Evolutionary conservation across 2,329 filamentous ascomycete genomes (phyloP).

Genomic region (Hypoxylon sp.): DNA sequence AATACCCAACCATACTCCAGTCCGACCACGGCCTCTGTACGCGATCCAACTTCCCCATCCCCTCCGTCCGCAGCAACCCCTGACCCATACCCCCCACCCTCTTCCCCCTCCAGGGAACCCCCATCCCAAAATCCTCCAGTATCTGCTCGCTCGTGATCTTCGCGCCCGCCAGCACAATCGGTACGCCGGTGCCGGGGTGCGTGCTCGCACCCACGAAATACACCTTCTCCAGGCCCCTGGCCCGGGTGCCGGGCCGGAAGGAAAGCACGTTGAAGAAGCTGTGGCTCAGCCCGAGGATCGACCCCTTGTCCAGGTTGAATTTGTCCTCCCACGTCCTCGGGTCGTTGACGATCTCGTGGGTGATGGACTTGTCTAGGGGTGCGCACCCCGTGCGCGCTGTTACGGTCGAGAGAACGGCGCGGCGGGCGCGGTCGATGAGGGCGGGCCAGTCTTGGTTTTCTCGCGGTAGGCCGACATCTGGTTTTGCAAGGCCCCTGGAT

Average conservation of each 20-base stretch:
- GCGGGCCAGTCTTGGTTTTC: conserved; percentile 72
- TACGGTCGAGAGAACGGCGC: conserved; percentile 73
- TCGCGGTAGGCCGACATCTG: conserved; percentile 46
- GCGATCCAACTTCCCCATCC: conserved; percentile 41
- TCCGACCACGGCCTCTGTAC: conserved; percentile 33
- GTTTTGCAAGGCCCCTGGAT: conserved; percentile 56
- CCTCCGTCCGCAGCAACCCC: conserved; percentile 36
- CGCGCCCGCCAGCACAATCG: conserved; percentile 78
- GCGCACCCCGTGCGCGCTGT: conserved; percentile 70
- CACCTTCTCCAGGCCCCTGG: conserved; percentile 64
- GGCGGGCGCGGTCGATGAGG: conserved; percentile 72
- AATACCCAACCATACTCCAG: not conserved
- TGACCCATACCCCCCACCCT: conserved; percentile 32
- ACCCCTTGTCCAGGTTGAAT: conserved; percentile 83
- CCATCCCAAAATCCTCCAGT: conserved; percentile 54
- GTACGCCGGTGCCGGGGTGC: conserved; percentile 82
- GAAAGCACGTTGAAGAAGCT: conserved; percentile 80
- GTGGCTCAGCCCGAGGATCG: conserved; percentile 80
- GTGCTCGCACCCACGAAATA: conserved; percentile 84
- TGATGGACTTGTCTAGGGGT: conserved; percentile 63
- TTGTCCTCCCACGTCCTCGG: conserved; percentile 74
- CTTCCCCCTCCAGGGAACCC: conserved; percentile 52
- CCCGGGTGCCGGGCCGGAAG: conserved; percentile 73
- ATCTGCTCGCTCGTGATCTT: conserved; percentile 69
- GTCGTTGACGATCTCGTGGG: conserved; percentile 76